phyloP scores from a whole-genome alignment of 139 green algal species.

The Microglena sp. region DNA sequence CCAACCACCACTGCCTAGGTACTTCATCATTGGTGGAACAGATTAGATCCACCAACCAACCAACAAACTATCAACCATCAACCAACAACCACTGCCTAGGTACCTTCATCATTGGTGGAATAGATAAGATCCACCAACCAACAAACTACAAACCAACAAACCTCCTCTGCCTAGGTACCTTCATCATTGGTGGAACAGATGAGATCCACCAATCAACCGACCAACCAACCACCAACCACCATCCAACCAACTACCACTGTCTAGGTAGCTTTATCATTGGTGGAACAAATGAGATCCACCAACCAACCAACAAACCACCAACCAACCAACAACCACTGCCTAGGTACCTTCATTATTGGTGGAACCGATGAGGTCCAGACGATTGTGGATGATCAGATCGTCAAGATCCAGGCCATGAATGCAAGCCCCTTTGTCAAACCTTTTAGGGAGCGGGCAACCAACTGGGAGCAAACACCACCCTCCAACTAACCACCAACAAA shows the following conservation, averaged over 20 bases:
- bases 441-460: slow-evolving; percentile 42
- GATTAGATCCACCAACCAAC: too few relatives aligned
- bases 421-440: slow-evolving; percentile 72
- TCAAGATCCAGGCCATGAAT: slow-evolving; percentile 64
- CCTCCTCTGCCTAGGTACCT: too few relatives aligned
- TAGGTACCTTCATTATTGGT: slow-evolving; percentile 72
- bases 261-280: slow-evolving; percentile 64
- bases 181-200: slow-evolving; percentile 73
- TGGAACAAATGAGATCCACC: too few relatives aligned
- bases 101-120: slow-evolving; percentile 75
- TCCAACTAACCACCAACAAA: too few relatives aligned
- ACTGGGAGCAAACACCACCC: slow-evolving; percentile 19
- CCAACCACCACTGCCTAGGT: slow-evolving; percentile 14
- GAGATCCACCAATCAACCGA: too few relatives aligned
- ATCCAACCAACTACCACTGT: too few relatives aligned
- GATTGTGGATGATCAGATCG: slow-evolving; percentile 66
- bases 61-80: too few relatives aligned
- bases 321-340: too few relatives aligned
- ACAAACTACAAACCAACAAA: too few relatives aligned
- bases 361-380: slow-evolving; percentile 75
- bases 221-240: too few relatives aligned
- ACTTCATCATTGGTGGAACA: slow-evolving; percentile 68
- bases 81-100: too few relatives aligned
- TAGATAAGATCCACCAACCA: slow-evolving; percentile 79
- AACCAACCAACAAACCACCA: too few relatives aligned